These are phyloP conservation scores for Omphalotus guepiniiformis DNA, from an alignment of 768 basidiomycete species.

Conservation along the genomic window DNA sequence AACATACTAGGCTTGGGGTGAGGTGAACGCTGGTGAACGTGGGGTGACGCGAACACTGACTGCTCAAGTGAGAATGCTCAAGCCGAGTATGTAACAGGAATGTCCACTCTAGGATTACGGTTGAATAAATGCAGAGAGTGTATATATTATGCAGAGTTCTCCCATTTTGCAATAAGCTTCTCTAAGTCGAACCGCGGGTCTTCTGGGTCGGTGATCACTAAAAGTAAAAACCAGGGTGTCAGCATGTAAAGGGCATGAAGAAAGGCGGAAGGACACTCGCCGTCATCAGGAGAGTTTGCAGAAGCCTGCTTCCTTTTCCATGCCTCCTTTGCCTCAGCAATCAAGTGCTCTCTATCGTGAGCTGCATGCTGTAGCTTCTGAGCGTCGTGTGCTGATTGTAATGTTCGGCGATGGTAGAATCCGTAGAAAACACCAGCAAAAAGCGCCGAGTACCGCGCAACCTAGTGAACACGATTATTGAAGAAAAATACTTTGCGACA, in stretches of 20 bases:
- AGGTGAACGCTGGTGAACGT: too few species aligned
- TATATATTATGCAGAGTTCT: slow-evolving; percentile 50
- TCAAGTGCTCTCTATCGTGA: slow-evolving; percentile 70
- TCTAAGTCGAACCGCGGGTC: slow-evolving; percentile 96
- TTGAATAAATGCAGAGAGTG: not conserved
- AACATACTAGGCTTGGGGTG: too few species aligned
- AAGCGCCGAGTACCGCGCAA: slow-evolving; percentile 91
- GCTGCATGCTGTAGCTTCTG: slow-evolving; percentile 71
- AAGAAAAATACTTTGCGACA: slow-evolving; percentile 4
- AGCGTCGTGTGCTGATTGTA: slow-evolving; percentile 77
- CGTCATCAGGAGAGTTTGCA: slow-evolving; percentile 42
- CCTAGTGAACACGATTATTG: slow-evolving; percentile 42
- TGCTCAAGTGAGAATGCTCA: too few species aligned
- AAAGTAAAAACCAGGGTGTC: not conserved
- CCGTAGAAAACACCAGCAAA: slow-evolving; percentile 86
- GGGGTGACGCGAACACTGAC: too few species aligned
- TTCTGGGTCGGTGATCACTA: slow-evolving; percentile 92
- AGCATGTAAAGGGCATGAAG: not conserved
- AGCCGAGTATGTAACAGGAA: too few species aligned
- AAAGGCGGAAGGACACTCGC: slow-evolving; percentile 38
- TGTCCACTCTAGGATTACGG: not conserved
- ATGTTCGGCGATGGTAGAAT: slow-evolving; percentile 84
- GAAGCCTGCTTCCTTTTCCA: slow-evolving; percentile 77
- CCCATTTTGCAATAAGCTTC: slow-evolving; percentile 76
- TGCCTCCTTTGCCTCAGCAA: slow-evolving; percentile 85